Conservation (phyloP, 306 rosid species). For the Malus asiatica region DNA sequence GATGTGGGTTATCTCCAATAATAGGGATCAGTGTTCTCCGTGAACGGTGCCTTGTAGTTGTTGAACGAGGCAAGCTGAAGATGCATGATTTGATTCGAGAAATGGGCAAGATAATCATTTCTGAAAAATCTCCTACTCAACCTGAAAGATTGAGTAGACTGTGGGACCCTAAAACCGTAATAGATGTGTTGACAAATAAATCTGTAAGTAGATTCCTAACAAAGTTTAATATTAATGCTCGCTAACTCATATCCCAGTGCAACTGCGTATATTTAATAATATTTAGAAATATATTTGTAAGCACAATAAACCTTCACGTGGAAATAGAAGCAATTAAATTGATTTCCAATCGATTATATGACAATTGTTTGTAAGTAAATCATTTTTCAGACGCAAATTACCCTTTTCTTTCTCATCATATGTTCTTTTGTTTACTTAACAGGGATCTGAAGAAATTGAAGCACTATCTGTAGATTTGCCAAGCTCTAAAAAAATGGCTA, state of each 20-base stretch:
- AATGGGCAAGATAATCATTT: constrained; percentile 38
- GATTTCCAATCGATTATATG: too few species aligned
- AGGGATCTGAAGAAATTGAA: constrained; percentile 18
- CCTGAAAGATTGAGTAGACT: neutral
- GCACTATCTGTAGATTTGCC: constrained; percentile 4
- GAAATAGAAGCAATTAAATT: too few species aligned
- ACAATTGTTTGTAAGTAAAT: too few species aligned
- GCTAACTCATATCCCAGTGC: neutral
- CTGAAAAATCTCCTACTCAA: neutral
- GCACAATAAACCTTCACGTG: neutral
- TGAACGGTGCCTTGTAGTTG: constrained; percentile 22
- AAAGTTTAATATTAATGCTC: neutral
- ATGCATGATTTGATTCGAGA: constrained; percentile 32
- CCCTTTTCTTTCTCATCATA: neutral
- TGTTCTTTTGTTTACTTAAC: neutral
- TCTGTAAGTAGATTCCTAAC: neutral
- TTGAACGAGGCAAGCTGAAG: neutral
- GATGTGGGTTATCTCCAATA: constrained; percentile 23
- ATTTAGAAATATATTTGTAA: neutral
- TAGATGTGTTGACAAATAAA: neutral
- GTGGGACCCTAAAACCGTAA: neutral
- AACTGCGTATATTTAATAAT: too few species aligned
- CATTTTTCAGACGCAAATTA: too few species aligned
- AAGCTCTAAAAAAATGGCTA: neutral
- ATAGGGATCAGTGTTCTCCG: constrained; percentile 20